Evolutionary conservation across 2,329 filamentous ascomycete genomes (phyloP).

Genomic region (Diplocarpon rosae): DNA sequence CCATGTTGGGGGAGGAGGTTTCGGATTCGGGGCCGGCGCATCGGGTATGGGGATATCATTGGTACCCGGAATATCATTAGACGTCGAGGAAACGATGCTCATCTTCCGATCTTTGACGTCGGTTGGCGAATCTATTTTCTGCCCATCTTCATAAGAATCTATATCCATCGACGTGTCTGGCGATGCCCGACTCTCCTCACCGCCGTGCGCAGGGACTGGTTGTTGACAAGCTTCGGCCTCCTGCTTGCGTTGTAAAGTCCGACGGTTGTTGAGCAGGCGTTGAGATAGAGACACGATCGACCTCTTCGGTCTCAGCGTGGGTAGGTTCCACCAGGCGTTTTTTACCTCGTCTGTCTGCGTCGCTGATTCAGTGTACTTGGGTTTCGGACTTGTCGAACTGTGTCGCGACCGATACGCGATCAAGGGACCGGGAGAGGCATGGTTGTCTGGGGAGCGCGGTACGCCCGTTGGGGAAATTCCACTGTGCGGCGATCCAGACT

Average conservation of each 20-base stretch:
- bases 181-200: slow-evolving; percentile 10
- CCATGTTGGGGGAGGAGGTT: slow-evolving; percentile 26
- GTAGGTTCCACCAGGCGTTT: slow-evolving; percentile 25
- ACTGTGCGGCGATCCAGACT: slow-evolving; percentile 25
- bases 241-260: slow-evolving; percentile 15
- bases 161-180: slow-evolving; percentile 19
- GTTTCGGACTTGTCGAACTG: slow-evolving; percentile 13
- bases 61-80: slow-evolving; percentile 13
- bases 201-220: slow-evolving; percentile 1
- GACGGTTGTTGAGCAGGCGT: slow-evolving; percentile 24
- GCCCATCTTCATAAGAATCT: slow-evolving; percentile 12
- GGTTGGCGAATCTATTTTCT: slow-evolving; percentile 15
- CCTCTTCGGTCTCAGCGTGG: slow-evolving; percentile 14
- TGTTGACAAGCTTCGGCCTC: slow-evolving; percentile 10
- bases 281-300: slow-evolving; percentile 23
- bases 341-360: slow-evolving; percentile 26
- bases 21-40: slow-evolving; percentile 20
- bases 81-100: slow-evolving; percentile 21
- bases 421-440: no score
- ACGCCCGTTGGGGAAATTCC: slow-evolving; percentile 21
- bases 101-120: slow-evolving; percentile 16
- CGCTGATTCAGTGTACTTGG: slow-evolving; percentile 21
- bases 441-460: slow-evolving; percentile 13
- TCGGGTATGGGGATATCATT: slow-evolving; percentile 23
- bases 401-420: slow-evolving; percentile 17